Conservation (phyloP, 1,284 basidiomycete species). For the Puccinia triticina region DNA sequence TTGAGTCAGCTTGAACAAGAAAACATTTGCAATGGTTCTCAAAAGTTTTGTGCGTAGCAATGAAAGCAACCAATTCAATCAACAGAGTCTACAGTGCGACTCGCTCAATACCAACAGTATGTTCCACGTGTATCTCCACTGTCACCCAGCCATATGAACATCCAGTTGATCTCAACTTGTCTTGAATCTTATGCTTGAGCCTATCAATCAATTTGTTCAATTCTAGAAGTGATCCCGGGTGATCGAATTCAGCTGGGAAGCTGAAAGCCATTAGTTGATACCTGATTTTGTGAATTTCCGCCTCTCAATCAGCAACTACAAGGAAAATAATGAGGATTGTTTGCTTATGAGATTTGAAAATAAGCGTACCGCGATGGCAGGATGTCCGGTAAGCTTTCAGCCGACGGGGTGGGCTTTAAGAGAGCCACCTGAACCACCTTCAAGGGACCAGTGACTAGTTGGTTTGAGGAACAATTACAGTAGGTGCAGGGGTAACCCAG, state of each 20-base stretch:
- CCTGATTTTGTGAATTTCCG: neutral
- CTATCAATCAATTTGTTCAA: neutral
- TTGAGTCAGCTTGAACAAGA: too few relatives aligned
- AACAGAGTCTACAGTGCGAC: slow-evolving; percentile 7
- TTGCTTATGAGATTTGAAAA: neutral
- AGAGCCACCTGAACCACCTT: slow-evolving; percentile 12
- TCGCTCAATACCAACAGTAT: slow-evolving; percentile 19
- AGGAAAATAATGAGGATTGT: neutral
- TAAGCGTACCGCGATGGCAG: neutral
- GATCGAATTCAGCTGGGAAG: slow-evolving; percentile 7
- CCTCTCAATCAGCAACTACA: neutral
- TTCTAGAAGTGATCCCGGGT: slow-evolving; percentile 25
- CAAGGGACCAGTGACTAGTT: slow-evolving; percentile 12
- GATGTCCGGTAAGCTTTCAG: neutral
- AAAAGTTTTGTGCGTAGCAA: neutral
- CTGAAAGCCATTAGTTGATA: slow-evolving; percentile 27
- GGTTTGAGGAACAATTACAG: slow-evolving; percentile 27
- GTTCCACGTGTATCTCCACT: slow-evolving; percentile 23
- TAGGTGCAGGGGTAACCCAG: slow-evolving; percentile 16
- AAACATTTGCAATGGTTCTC: neutral
- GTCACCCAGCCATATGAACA: neutral
- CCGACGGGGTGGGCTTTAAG: neutral
- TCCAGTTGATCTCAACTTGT: neutral
- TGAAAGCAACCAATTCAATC: neutral
- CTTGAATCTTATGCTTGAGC: slow-evolving; percentile 17